A percentile compares a stretch with the other conserved stretches of the same genome.
Evolutionary conservation across 768 basidiomycete genomes (phyloP).

Genomic region (Lactarius quietus): DNA sequence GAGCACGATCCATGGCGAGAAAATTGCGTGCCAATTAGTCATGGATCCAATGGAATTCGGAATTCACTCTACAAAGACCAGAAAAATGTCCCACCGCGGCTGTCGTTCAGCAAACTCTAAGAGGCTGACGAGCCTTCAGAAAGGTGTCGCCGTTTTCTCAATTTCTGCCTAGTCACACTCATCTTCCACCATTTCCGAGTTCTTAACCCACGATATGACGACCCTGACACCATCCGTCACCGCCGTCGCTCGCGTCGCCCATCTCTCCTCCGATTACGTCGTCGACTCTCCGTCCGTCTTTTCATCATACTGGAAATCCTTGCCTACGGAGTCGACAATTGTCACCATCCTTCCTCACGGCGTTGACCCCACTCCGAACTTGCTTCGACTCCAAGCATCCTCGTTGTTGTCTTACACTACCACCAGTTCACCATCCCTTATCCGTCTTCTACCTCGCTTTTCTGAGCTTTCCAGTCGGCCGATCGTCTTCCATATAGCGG

Average conservation of each 20-base stretch:
- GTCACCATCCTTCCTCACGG: constrained; percentile 53
- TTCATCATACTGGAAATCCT: constrained; percentile 42
- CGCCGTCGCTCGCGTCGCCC: constrained; percentile 66
- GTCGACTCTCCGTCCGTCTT: constrained; percentile 46
- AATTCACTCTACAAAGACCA: neutral
- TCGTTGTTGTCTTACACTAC: constrained; percentile 59
- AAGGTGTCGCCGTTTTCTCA: neutral
- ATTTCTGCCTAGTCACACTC: neutral
- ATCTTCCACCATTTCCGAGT: neutral
- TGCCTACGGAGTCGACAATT: constrained; percentile 35
- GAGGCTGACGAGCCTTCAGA: neutral
- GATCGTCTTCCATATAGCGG: constrained; percentile 68
- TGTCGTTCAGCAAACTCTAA: neutral
- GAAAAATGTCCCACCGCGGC: neutral
- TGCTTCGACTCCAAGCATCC: constrained; percentile 45
- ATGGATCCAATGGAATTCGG: constrained; percentile 1
- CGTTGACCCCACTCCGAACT: constrained; percentile 59
- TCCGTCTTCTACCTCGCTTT: constrained; percentile 65
- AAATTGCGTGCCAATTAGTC: constrained; percentile 34
- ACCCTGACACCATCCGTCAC: constrained; percentile 29
- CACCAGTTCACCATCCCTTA: constrained; percentile 46
- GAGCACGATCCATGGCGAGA: constrained; percentile 7
- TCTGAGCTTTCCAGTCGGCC: constrained; percentile 60
- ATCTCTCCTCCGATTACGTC: constrained; percentile 62
- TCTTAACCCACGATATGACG: neutral